Conservation (phyloP, 208 protist species). For the Spironucleus salmonicida region DNA sequence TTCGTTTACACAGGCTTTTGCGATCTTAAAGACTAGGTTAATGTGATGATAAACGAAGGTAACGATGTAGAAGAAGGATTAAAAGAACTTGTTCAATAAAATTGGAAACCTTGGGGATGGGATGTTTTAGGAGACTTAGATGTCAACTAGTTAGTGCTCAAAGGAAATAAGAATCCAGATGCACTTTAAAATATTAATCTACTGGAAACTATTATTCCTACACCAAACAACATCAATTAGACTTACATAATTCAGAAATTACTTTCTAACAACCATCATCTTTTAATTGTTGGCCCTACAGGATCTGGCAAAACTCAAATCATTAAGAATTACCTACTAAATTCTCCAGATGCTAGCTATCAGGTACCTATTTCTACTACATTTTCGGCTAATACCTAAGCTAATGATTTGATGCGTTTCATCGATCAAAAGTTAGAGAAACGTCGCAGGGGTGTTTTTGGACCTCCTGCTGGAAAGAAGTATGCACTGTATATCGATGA, state of each 20-base stretch:
- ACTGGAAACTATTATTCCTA: slow-evolving; percentile 76
- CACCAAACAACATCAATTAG: slow-evolving; percentile 81
- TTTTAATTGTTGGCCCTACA: background rate
- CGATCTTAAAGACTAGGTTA: too few species aligned
- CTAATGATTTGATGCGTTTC: slow-evolving; percentile 50
- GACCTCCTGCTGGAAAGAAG: slow-evolving; percentile 75
- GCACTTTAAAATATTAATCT: too few species aligned
- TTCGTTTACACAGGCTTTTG: slow-evolving; percentile 21
- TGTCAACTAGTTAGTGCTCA: too few species aligned
- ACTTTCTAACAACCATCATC: slow-evolving; percentile 12
- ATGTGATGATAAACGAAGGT: too few species aligned
- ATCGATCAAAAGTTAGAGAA: slow-evolving; percentile 77
- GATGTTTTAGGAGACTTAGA: too few species aligned
- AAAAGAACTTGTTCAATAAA: too few species aligned
- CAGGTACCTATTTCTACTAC: slow-evolving; percentile 42
- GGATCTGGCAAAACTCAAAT: background rate
- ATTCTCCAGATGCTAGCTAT: slow-evolving; percentile 43
- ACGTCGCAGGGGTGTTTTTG: slow-evolving; percentile 70
- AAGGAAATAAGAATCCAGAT: too few species aligned
- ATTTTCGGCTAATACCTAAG: slow-evolving; percentile 51
- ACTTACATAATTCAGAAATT: slow-evolving; percentile 78
- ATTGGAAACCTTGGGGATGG: too few species aligned
- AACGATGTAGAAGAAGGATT: too few species aligned
- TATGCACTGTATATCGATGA: slow-evolving; percentile 91
- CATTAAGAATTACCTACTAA: slow-evolving; percentile 25